Conservation (phyloP, 2,329 filamentous ascomycete species). For the Geosmithia flava region DNA sequence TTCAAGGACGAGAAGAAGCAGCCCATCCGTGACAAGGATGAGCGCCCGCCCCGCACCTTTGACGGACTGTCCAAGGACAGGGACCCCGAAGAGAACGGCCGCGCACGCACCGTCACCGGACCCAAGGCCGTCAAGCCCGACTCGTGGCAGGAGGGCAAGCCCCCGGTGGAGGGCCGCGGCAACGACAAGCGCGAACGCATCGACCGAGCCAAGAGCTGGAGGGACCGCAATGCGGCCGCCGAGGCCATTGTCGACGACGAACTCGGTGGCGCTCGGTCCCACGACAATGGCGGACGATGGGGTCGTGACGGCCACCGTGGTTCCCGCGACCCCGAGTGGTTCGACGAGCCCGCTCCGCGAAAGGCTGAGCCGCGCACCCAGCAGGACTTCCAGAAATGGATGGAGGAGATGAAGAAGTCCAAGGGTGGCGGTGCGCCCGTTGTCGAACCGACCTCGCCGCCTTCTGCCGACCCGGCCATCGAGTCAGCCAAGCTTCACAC, state of each 20-base stretch:
- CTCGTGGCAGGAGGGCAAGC: constrained; percentile 61
- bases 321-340: constrained; percentile 84
- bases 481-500: constrained; percentile 41
- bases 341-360: constrained; percentile 62
- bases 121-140: constrained; percentile 52
- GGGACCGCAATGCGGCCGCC: constrained; percentile 35
- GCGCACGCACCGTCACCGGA: constrained; percentile 48
- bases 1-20: constrained; percentile 29
- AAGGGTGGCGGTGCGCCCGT: constrained; percentile 23
- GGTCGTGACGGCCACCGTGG: constrained; percentile 42
- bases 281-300: constrained; percentile 35
- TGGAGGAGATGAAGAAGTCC: constrained; percentile 74
- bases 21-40: constrained; percentile 41
- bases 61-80: constrained; percentile 37
- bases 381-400: constrained; percentile 91
- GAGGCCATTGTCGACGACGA: constrained; percentile 39
- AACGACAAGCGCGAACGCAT: constrained; percentile 38
- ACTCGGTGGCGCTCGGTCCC: constrained; percentile 9
- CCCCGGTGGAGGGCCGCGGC: constrained; percentile 11
- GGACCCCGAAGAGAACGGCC: constrained; percentile 41
- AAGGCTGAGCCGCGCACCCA: constrained; percentile 63
- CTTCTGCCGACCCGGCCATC: constrained; percentile 19
- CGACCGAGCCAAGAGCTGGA: constrained; percentile 48
- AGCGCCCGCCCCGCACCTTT: constrained; percentile 40
- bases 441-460: constrained; percentile 17